phyloP scores from a whole-genome alignment of 768 basidiomycete genomes.

The Psilocybe cyanescens region DNA sequence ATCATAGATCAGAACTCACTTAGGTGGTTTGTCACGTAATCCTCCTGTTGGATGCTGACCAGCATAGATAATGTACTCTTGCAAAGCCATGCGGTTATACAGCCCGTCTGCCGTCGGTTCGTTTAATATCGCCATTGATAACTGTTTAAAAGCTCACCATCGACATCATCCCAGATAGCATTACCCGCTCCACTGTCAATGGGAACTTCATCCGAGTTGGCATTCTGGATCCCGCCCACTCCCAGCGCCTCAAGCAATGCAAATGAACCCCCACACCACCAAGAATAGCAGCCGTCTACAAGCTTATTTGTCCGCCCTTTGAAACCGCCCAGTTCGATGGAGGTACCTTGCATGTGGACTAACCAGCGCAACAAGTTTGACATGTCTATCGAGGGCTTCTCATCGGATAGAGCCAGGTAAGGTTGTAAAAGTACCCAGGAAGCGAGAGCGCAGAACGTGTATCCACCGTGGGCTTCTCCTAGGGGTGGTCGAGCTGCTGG shows the following conservation, averaged over 20 bases:
- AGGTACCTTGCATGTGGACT: constrained; percentile 81
- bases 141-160: constrained; percentile 42
- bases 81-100: constrained; percentile 71
- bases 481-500: constrained; percentile 60
- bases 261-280: constrained; percentile 97
- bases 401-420: constrained; percentile 34
- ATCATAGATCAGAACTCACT: constrained; percentile 48
- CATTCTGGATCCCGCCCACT: constrained; percentile 39
- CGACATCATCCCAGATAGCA: constrained; percentile 69
- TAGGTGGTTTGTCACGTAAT: constrained; percentile 93
- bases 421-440: constrained; percentile 81
- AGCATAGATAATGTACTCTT: constrained; percentile 85
- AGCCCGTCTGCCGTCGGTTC: constrained; percentile 38
- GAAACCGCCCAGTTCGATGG: constrained; percentile 90
- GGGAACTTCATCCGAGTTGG: constrained; percentile 33
- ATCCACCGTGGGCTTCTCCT: constrained; percentile 97
- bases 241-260: constrained; percentile 70
- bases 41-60: constrained; percentile 89
- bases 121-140: constrained; percentile 2
- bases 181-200: constrained; percentile 21
- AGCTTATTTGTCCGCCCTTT: constrained; percentile 94
- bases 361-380: constrained; percentile 77
- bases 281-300: constrained; percentile 99
- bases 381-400: constrained; percentile 55
- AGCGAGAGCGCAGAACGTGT: constrained; percentile 92